phyloP scores from a whole-genome alignment of 345 rosid genomes.

The Citrus mangshanensis region DNA sequence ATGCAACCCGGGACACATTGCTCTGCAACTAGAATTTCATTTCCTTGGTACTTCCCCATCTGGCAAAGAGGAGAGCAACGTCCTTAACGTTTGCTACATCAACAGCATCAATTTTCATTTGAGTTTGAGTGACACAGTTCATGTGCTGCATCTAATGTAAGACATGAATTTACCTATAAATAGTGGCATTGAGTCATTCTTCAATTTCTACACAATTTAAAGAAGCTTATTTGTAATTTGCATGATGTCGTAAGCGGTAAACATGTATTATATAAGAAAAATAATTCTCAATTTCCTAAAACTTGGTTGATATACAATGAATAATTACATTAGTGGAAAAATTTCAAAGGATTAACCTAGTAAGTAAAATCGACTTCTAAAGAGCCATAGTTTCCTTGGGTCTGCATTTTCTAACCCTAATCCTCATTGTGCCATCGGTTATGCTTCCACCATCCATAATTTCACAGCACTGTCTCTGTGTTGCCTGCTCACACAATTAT shows the following conservation, averaged over 20 bases:
- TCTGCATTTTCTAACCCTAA: slow-evolving; percentile 71
- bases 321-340: neutral
- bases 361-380: slow-evolving; percentile 3
- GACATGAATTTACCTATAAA: neutral
- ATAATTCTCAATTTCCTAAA: neutral
- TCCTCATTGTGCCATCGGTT: slow-evolving; percentile 30
- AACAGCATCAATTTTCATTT: slow-evolving; percentile 13
- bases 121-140: slow-evolving; percentile 17
- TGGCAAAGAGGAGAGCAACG: neutral
- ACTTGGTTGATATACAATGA: neutral
- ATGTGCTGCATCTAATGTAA: neutral
- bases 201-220: neutral
- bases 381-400: slow-evolving; percentile 36
- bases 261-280: neutral
- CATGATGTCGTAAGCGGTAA: neutral
- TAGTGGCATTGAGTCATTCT: neutral
- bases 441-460: slow-evolving; percentile 36
- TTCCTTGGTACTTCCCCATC: neutral
- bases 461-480: slow-evolving; percentile 62
- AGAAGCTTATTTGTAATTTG: neutral
- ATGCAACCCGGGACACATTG: slow-evolving; percentile 75
- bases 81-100: neutral
- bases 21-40: slow-evolving; percentile 56
- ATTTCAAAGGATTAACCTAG: neutral
- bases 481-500: slow-evolving; percentile 33